These are phyloP conservation scores for Sporisorium iseilematis-ciliati DNA, from an alignment of 1,284 basidiomycete genomes.

Conservation along the genomic window DNA sequence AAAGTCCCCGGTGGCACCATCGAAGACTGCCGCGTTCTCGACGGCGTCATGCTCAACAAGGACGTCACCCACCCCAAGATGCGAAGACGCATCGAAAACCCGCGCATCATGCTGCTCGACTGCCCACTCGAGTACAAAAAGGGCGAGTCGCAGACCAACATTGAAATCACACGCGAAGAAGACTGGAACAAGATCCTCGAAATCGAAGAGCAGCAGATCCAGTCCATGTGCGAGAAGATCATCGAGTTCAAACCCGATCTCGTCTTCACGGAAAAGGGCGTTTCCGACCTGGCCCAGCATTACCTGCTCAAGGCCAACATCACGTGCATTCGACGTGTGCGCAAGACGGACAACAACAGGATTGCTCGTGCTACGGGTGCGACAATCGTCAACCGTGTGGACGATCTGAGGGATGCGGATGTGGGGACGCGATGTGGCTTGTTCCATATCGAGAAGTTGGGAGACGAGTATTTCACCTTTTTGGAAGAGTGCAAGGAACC, in stretches of 20 bases:
- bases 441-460: slow-evolving; percentile 96
- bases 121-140: slow-evolving; percentile 99
- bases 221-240: slow-evolving; percentile 85
- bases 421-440: slow-evolving; percentile 92
- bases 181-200: slow-evolving; percentile 94
- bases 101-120: slow-evolving; percentile 89
- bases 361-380: slow-evolving; percentile 95
- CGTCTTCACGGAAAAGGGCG: slow-evolving; percentile 96
- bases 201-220: slow-evolving; percentile 98
- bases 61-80: slow-evolving; percentile 98
- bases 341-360: slow-evolving; percentile 99
- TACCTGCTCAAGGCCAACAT: slow-evolving; percentile 89
- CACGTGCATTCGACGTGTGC: slow-evolving; percentile 90
- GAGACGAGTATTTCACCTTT: slow-evolving; percentile 98
- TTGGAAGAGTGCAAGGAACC: slow-evolving; percentile 90
- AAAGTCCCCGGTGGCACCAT: slow-evolving; percentile 98
- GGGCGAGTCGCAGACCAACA: slow-evolving; percentile 98
- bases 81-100: slow-evolving; percentile 90
- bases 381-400: slow-evolving; percentile 95
- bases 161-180: slow-evolving; percentile 93
- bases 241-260: slow-evolving; percentile 95
- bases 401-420: slow-evolving; percentile 91
- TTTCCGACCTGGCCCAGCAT: slow-evolving; percentile 93
- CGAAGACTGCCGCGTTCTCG: slow-evolving; percentile 87
- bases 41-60: slow-evolving; percentile 97